These are phyloP conservation scores for Melanogaster broomeanus DNA, from an alignment of 768 basidiomycete genomes.

Conservation along the genomic window DNA sequence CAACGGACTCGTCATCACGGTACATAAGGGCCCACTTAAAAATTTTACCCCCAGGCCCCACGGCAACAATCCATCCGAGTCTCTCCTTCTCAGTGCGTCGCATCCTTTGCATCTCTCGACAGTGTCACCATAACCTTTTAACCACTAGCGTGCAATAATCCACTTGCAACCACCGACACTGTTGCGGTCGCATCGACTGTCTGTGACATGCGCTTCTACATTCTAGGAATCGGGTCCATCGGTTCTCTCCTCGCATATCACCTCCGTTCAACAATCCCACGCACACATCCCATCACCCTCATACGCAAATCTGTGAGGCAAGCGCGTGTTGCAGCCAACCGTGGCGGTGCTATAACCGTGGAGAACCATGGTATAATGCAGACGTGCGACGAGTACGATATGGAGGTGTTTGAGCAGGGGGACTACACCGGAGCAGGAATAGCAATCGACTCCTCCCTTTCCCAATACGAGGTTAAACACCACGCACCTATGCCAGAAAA, in stretches of 20 bases:
- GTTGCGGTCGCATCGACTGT: conserved; percentile 4
- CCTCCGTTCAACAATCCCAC: conserved; percentile 61
- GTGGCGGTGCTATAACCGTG: conserved; percentile 44
- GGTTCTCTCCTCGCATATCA: conserved; percentile 83
- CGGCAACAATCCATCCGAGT: too few relatives aligned
- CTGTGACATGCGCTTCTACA: conserved; percentile 64
- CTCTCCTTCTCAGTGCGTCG: conserved; percentile 2
- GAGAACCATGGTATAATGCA: conserved; percentile 50
- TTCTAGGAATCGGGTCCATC: conserved; percentile 81
- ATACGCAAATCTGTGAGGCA: conserved; percentile 58
- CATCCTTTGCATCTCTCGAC: not conserved
- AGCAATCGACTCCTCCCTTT: conserved; percentile 14
- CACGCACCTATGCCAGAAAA: conserved; percentile 14
- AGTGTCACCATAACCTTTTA: conserved; percentile 2
- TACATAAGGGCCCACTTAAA: too few relatives aligned
- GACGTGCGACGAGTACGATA: conserved; percentile 45
- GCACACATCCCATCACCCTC: conserved; percentile 59
- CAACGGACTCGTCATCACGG: too few relatives aligned
- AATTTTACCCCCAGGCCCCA: too few relatives aligned
- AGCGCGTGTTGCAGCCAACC: conserved; percentile 35
- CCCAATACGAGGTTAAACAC: conserved; percentile 12
- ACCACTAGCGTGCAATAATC: not conserved
- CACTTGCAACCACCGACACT: not conserved
- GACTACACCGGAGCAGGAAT: conserved; percentile 24
- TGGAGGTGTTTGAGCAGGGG: conserved; percentile 47